Evolutionary conservation across 495 filamentous ascomycete species (phyloP), one percentile per base, ranked within the genome.

Genomic region (Viridothelium virens): DNA sequence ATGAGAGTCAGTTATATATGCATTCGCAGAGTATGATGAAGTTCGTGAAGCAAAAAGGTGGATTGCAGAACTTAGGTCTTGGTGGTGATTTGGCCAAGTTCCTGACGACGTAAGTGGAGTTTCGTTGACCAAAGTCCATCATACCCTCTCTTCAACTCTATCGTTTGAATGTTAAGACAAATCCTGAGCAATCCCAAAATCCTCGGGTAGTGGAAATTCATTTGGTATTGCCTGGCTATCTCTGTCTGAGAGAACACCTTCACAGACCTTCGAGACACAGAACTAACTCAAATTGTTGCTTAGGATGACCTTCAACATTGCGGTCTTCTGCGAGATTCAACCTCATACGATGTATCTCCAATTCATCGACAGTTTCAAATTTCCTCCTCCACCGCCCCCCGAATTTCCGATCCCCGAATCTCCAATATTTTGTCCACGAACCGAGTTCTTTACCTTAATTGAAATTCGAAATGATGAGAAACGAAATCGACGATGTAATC

Each of bases 41-140:
- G 2, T 75, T 76, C 70, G 68, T 75, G 14, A 65, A 65, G n/a
- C 44, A 63, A 41, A 50, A 73, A 44, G 74, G 74, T 5, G 74
- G 74, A 0, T 56, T 76, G 11, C 48, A 63, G 39, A 33, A 14
- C 3, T 56, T 71, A 2, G 67, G 67, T 10, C 59, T 67, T 0
- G 33, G 66, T 31, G 69, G 69, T 18, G 50, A 66, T 61, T 38
- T 71, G 18, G 69, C 69, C 6, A 31, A 37, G 5, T 53, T 71
- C 5, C 25, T 50, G 2, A 71, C 69, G 9, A 66, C 69, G 68
- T 70, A 62, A 61, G 66, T 61, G n/a, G 6, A 4, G 5, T 44
- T n/a, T 31, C 36, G 4, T 48, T 65, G 14, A 65, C 56, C 0
- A 7, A 14, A 7, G 6, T 44, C 14, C 1, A 14, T 7, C 41